phyloP scores from a whole-genome alignment of 1,139 yeast species.

The Scheffersomyces insectosa region DNA sequence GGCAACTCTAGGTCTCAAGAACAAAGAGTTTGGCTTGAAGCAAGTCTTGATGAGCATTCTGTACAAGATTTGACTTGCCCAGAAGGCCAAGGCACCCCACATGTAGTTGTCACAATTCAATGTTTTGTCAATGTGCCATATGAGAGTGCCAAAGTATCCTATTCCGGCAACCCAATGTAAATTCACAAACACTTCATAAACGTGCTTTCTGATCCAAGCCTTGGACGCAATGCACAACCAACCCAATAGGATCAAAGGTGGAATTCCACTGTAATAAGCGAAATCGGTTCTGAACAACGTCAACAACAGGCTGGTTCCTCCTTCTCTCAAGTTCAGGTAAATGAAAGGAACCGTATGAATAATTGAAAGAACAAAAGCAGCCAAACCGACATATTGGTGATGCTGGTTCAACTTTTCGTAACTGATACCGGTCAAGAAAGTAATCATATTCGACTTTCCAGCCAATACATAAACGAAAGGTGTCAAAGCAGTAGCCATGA shows the following conservation, averaged over 20 bases:
- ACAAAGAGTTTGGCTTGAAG: constrained; percentile 43
- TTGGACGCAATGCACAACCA: constrained; percentile 50
- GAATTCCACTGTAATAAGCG: constrained; percentile 32
- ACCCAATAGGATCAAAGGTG: constrained; percentile 48
- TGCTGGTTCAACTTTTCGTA: constrained; percentile 55
- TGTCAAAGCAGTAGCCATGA: constrained; percentile 53
- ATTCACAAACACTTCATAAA: constrained; percentile 56
- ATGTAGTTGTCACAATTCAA: constrained; percentile 49
- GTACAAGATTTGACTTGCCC: constrained; percentile 54
- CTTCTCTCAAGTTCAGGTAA: constrained; percentile 48
- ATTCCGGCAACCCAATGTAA: constrained; percentile 61
- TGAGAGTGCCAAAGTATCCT: constrained; percentile 53
- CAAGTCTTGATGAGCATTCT: constrained; percentile 54
- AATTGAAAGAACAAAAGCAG: constrained; percentile 48
- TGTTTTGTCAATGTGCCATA: constrained; percentile 47
- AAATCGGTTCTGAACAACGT: constrained; percentile 16
- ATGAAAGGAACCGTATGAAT: constrained; percentile 59
- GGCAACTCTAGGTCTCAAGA: constrained; percentile 50
- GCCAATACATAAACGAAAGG: constrained; percentile 54
- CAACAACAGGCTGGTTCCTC: constrained; percentile 39
- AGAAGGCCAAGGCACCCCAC: constrained; percentile 58
- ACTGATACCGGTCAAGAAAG: constrained; percentile 54
- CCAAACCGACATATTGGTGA: constrained; percentile 52
- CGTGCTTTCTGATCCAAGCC: constrained; percentile 39
- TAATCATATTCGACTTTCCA: constrained; percentile 54